Evolutionary conservation across 768 basidiomycete genomes (phyloP).

Genomic region (Sporobolomyces phaffii): DNA sequence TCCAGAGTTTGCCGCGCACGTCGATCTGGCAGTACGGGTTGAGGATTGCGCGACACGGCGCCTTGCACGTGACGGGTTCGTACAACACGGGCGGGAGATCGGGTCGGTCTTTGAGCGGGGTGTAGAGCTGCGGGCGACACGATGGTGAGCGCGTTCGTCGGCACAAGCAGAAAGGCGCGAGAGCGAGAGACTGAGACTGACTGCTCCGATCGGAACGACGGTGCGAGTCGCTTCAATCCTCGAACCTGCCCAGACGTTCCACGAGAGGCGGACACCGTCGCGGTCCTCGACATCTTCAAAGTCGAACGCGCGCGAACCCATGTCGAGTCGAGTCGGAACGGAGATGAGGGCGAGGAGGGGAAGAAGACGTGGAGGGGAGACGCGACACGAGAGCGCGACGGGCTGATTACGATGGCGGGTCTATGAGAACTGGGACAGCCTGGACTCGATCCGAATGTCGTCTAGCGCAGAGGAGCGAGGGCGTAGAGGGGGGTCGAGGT

Average conservation of each 20-base stretch:
- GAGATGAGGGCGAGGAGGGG: not conserved
- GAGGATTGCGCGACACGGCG: conserved; percentile 90
- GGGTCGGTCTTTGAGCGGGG: conserved; percentile 84
- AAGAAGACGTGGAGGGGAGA: conserved; percentile 3
- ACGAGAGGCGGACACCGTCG: conserved; percentile 90
- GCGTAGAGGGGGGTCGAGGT: too few relatives aligned
- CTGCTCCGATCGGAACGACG: conserved; percentile 93
- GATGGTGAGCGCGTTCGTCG: not conserved
- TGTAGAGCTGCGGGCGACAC: conserved; percentile 59
- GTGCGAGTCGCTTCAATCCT: conserved; percentile 96
- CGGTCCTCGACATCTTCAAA: conserved; percentile 97
- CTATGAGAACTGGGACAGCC: too few relatives aligned
- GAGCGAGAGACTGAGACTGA: not conserved
- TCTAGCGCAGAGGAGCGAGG: too few relatives aligned
- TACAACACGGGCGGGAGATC: conserved; percentile 94
- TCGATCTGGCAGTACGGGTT: conserved; percentile 87
- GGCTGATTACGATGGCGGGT: too few relatives aligned
- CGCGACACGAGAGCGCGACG: not conserved
- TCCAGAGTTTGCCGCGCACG: conserved; percentile 97
- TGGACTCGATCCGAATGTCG: too few relatives aligned
- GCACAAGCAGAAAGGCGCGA: not conserved
- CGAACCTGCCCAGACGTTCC: conserved; percentile 90
- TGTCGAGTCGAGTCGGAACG: not conserved
- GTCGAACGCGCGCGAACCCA: conserved; percentile 45
- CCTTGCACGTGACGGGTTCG: conserved; percentile 97